These are phyloP conservation scores for Pichia sp. DNA, from an alignment of 1,139 yeast genomes.

Conservation along the genomic window DNA sequence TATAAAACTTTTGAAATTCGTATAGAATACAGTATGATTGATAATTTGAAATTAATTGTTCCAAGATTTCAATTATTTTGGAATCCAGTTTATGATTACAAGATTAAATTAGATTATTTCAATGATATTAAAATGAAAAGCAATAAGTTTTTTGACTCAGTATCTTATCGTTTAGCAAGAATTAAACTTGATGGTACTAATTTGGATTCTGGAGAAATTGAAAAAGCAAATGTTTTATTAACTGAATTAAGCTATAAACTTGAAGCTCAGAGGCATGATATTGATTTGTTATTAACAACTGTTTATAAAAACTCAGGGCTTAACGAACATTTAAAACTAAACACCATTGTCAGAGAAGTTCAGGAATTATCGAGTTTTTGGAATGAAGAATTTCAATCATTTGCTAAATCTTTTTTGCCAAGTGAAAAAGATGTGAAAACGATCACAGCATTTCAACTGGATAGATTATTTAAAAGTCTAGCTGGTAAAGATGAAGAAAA, in stretches of 20 bases:
- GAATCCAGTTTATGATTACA: conserved; percentile 66
- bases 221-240: conserved; percentile 57
- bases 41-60: conserved; percentile 67
- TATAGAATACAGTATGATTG: conserved; percentile 70
- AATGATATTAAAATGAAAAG: conserved; percentile 50
- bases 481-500: conserved; percentile 13
- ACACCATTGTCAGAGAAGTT: conserved; percentile 59
- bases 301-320: conserved; percentile 54
- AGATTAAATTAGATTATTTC: conserved; percentile 60
- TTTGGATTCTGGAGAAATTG: conserved; percentile 60
- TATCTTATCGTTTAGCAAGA: conserved; percentile 62
- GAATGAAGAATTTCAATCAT: conserved; percentile 82
- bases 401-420: conserved; percentile 74
- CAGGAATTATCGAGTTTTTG: conserved; percentile 83
- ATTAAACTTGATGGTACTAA: conserved; percentile 65
- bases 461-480: conserved; percentile 49
- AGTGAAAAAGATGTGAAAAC: conserved; percentile 90
- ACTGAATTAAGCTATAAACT: conserved; percentile 52
- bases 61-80: conserved; percentile 71
- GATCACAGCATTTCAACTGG: conserved; percentile 83
- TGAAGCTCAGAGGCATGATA: conserved; percentile 42
- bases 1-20: conserved; percentile 72
- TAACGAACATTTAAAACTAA: conserved; percentile 63
- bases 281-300: conserved; percentile 42
- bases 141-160: conserved; percentile 61